A percentile compares a stretch with the other conserved stretches of the same genome.
Evolutionary conservation across 306 rosid species (phyloP).

Genomic region (cucumber (Cucumis sativus)): Cucumber_9930_V3 NC_026658.2:603001-603500

Average conservation of each 20-base stretch:
- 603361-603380: slow-evolving; percentile 63
- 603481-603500: slow-evolving; percentile 82
- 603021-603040: slow-evolving; percentile 81
- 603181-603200: slow-evolving; percentile 20
- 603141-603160: slow-evolving; percentile 45
- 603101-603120: slow-evolving; percentile 53
- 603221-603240: slow-evolving; percentile 69
- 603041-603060: slow-evolving; percentile 79
- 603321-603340: slow-evolving; percentile 43
- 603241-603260: slow-evolving; percentile 67
- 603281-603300: slow-evolving; percentile 77
- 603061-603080: slow-evolving; percentile 71
- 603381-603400: slow-evolving; percentile 70
- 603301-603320: slow-evolving; percentile 55
- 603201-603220: slow-evolving; percentile 52
- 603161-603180: slow-evolving; percentile 36
- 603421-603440: slow-evolving; percentile 71
- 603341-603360: slow-evolving; percentile 74
- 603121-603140: slow-evolving; percentile 37
- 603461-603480: slow-evolving; percentile 94
- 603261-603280: slow-evolving; percentile 51
- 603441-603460: slow-evolving; percentile 83
- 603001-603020: slow-evolving; percentile 77
- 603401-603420: slow-evolving; percentile 73
- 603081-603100: slow-evolving; percentile 70